These are phyloP conservation scores for Aspergillus bridgeri DNA, from an alignment of 495 filamentous ascomycete species.

Conservation along the genomic window DNA sequence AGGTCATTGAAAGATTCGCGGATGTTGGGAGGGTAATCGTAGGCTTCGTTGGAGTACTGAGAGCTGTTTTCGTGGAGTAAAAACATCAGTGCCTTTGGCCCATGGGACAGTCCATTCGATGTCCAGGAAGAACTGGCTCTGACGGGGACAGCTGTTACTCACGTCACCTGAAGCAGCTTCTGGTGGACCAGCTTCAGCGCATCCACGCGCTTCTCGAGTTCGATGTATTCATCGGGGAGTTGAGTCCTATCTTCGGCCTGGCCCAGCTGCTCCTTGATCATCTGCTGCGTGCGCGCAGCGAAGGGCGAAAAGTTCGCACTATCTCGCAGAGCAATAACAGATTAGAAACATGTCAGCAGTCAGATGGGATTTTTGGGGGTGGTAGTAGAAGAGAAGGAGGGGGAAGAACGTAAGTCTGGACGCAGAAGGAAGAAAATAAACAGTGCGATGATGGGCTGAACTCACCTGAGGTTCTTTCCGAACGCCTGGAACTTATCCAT, in stretches of 20 bases:
- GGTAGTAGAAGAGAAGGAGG: constrained; percentile 2
- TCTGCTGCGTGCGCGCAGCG: constrained; percentile 89
- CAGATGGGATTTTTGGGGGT: neutral
- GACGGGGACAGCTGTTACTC: constrained; percentile 36
- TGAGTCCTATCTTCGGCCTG: constrained; percentile 97
- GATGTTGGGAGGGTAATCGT: constrained; percentile 99
- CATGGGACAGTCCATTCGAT: neutral
- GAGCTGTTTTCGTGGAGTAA: constrained; percentile 55
- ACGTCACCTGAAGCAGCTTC: constrained; percentile 96
- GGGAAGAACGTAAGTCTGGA: neutral
- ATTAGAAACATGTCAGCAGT: constrained; percentile 28
- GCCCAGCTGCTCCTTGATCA: constrained; percentile 93
- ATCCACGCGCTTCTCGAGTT: constrained; percentile 98
- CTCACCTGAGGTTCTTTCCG: constrained; percentile 71
- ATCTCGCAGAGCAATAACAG: constrained; percentile 17
- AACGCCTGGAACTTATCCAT: constrained; percentile 73
- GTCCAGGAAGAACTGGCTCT: neutral
- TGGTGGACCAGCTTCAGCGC: constrained; percentile 95
- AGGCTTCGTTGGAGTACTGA: constrained; percentile 93
- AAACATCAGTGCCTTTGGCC: neutral
- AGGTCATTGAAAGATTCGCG: constrained; percentile 97
- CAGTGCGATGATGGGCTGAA: constrained; percentile 1
- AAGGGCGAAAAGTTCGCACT: constrained; percentile 81
- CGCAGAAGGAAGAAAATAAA: neutral
- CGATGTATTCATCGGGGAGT: constrained; percentile 94